Percentiles rank a stretch among this genome's conserved stretches.
phyloP scores from a whole-genome alignment of 73 alveolate genomes.

The Paramecium primaurelia region DNA sequence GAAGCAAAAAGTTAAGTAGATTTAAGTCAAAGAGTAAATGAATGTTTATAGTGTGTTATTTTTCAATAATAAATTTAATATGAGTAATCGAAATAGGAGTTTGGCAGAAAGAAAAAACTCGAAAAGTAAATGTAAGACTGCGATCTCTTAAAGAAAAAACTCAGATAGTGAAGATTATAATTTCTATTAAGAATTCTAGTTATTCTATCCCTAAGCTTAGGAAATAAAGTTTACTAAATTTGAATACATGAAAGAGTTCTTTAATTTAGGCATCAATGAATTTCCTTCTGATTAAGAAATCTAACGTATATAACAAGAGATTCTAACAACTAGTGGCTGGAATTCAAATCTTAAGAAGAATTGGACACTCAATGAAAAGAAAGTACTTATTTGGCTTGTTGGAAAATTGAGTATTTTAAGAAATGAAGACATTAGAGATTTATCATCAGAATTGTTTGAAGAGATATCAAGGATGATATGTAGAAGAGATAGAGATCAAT shows the following conservation, averaged over 20 bases:
- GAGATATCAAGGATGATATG: slow-evolving; percentile 33
- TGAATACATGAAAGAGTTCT: slow-evolving; percentile 40
- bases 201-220: neutral
- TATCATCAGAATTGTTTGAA: neutral
- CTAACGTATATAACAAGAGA: neutral
- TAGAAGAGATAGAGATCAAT: slow-evolving; percentile 13
- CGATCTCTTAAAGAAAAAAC: neutral
- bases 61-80: neutral
- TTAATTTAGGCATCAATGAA: neutral
- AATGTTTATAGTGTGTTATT: neutral
- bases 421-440: neutral
- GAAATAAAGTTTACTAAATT: neutral
- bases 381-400: slow-evolving; percentile 11
- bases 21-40: neutral
- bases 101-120: neutral
- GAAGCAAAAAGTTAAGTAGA: slow-evolving; percentile 31
- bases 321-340: slow-evolving; percentile 21
- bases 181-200: neutral
- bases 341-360: neutral
- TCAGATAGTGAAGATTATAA: neutral
- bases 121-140: neutral
- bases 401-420: neutral
- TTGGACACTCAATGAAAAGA: slow-evolving; percentile 38
- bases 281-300: neutral
- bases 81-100: slow-evolving; percentile 6